phyloP scores from a whole-genome alignment of 805 yeast species.

The Saturnispora gosingensis region DNA sequence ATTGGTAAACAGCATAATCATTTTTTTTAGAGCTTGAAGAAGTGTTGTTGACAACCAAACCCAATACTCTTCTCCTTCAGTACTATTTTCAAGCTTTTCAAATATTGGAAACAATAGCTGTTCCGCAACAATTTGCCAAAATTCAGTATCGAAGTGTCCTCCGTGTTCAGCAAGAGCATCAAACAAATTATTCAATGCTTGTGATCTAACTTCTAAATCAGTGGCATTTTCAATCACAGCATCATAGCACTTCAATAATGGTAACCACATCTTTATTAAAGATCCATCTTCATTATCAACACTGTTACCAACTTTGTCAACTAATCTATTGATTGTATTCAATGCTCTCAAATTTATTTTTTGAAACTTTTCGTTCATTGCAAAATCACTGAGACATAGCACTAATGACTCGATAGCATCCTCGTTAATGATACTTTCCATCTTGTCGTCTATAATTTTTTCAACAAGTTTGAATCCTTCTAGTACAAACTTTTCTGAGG shows the following conservation, averaged over 20 bases:
- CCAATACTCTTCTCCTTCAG: conserved; percentile 74
- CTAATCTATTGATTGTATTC: conserved; percentile 57
- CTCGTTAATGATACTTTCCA: conserved; percentile 55
- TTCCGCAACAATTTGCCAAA: conserved; percentile 78
- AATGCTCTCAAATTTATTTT: conserved; percentile 73
- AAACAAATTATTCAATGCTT: conserved; percentile 76
- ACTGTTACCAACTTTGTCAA: conserved; percentile 46
- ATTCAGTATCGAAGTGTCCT: conserved; percentile 55
- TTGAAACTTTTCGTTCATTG: conserved; percentile 78
- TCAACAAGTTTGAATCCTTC: conserved; percentile 57
- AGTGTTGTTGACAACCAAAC: conserved; percentile 96
- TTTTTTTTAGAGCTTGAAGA: conserved; percentile 86
- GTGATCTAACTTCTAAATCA: conserved; percentile 87
- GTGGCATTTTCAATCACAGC: conserved; percentile 88
- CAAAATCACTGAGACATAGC: conserved; percentile 67
- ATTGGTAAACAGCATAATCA: conserved; percentile 74
- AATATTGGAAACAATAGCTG: conserved; percentile 85
- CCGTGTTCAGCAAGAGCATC: conserved; percentile 77
- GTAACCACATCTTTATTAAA: conserved; percentile 68
- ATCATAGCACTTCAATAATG: conserved; percentile 75
- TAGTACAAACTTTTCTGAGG: conserved; percentile 47
- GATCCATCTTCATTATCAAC: conserved; percentile 27
- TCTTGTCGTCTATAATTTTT: conserved; percentile 51
- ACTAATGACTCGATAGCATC: conserved; percentile 62
- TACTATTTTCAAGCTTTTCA: conserved; percentile 63